Evolutionary conservation across 164 flowering plant genomes (phyloP).

Genomic region (Nelumbo lutea): DNA sequence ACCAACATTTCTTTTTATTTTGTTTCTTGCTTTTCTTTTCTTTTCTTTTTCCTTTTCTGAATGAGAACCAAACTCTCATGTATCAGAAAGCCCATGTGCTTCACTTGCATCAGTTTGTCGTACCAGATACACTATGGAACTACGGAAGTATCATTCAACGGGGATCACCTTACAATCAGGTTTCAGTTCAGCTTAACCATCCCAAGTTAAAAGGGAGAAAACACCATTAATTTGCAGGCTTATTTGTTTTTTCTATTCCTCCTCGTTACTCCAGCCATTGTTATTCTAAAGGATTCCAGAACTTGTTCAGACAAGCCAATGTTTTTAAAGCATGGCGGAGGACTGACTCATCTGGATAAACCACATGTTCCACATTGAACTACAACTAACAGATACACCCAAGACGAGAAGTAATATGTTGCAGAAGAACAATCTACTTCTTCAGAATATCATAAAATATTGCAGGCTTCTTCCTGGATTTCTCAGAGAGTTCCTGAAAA

Average conservation of each 20-base stretch:
- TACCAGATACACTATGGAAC: too few species aligned
- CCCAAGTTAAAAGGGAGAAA: neutral
- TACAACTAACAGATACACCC: neutral
- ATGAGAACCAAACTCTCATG: too few species aligned
- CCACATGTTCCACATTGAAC: neutral
- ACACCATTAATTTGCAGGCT: neutral
- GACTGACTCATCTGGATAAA: neutral
- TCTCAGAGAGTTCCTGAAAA: conserved; percentile 58
- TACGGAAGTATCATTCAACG: too few species aligned
- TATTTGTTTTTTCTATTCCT: too few species aligned
- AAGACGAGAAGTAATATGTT: neutral
- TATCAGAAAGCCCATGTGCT: too few species aligned
- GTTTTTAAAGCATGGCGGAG: neutral
- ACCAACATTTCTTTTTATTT: too few species aligned
- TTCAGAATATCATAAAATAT: conserved; percentile 59
- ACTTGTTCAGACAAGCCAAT: neutral
- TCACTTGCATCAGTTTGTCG: too few species aligned
- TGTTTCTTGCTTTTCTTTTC: too few species aligned
- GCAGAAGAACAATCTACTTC: conserved; percentile 16
- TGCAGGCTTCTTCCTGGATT: conserved; percentile 54
- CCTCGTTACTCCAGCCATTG: too few species aligned
- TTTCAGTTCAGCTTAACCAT: too few species aligned
- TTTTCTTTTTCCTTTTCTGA: too few species aligned
- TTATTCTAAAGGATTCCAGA: neutral
- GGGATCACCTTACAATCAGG: too few species aligned